A percentile compares a stretch with the other conserved stretches of the same genome.
These are phyloP conservation scores for Neocucurbitaria cava DNA, from an alignment of 2,329 filamentous ascomycete genomes.

Conservation along the genomic window DNA sequence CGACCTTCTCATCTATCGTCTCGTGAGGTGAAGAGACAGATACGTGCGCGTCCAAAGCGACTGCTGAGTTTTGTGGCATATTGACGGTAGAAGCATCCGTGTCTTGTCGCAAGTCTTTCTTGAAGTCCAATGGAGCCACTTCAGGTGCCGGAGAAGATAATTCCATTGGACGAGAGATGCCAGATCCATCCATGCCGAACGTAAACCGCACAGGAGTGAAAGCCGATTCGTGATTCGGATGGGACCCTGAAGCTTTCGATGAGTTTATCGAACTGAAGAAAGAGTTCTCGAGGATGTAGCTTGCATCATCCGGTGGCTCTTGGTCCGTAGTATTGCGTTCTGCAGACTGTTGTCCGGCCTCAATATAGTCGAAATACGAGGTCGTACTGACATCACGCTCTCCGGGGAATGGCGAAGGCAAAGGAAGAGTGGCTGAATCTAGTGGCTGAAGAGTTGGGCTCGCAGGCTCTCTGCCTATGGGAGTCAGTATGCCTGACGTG, in stretches of 20 bases:
- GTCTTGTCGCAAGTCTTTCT: slow-evolving; percentile 4
- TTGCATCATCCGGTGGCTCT: slow-evolving; percentile 23
- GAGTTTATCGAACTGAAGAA: slow-evolving; percentile 45
- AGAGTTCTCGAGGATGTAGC: slow-evolving; percentile 39
- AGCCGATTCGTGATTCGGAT: slow-evolving; percentile 43
- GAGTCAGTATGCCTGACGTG: slow-evolving; percentile 33
- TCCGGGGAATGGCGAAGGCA: slow-evolving; percentile 48
- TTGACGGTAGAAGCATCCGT: background rate
- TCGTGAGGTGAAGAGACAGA: background rate
- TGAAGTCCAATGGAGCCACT: slow-evolving; percentile 1
- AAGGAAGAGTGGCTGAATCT: slow-evolving; percentile 45
- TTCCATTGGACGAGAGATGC: slow-evolving; percentile 28
- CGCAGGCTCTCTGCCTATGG: slow-evolving; percentile 41
- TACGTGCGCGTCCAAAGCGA: background rate
- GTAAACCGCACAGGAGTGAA: slow-evolving; percentile 47
- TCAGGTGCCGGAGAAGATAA: slow-evolving; percentile 26
- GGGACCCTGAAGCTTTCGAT: slow-evolving; percentile 25
- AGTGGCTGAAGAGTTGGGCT: slow-evolving; percentile 44
- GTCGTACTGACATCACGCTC: slow-evolving; percentile 26
- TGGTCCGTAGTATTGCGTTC: slow-evolving; percentile 5
- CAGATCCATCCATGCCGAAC: slow-evolving; percentile 44
- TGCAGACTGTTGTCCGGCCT: slow-evolving; percentile 5
- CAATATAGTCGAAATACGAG: slow-evolving; percentile 39
- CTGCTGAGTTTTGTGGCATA: background rate
- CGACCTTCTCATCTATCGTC: background rate